Evolutionary conservation across 2,329 filamentous ascomycete species (phyloP).

Genomic region (Colletotrichum truncatum): DNA sequence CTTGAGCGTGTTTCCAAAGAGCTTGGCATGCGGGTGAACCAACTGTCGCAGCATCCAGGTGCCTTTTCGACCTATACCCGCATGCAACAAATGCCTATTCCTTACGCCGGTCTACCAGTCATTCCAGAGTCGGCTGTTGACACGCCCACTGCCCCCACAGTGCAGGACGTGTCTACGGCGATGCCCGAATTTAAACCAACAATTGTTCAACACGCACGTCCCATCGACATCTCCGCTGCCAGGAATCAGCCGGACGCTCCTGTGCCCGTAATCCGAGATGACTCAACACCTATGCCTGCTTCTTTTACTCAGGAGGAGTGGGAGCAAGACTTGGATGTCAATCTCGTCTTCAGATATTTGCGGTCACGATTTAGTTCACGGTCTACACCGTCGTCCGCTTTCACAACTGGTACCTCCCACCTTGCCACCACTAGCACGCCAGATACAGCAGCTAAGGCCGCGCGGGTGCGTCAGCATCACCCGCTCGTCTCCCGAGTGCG

Average conservation of each 20-base stretch:
- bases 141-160: conserved; percentile 30
- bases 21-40: conserved; percentile 83
- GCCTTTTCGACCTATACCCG: conserved; percentile 85
- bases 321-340: conserved; percentile 91
- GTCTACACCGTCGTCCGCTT: conserved; percentile 49
- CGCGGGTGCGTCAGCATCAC: conserved; percentile 88
- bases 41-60: conserved; percentile 80
- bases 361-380: conserved; percentile 75
- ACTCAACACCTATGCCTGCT: conserved; percentile 25
- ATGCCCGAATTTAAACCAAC: conserved; percentile 60
- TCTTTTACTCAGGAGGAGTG: conserved; percentile 81
- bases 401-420: conserved; percentile 55
- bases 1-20: conserved; percentile 88
- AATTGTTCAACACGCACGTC: conserved; percentile 46
- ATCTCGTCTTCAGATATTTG: conserved; percentile 90
- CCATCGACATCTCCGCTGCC: conserved; percentile 47
- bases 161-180: conserved; percentile 61
- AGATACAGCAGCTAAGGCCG: conserved; percentile 79
- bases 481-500: conserved; percentile 76
- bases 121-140: conserved; percentile 62
- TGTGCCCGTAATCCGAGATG: conserved; percentile 11
- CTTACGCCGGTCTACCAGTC: conserved; percentile 81
- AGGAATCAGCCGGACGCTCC: conserved; percentile 32
- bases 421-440: conserved; percentile 62
- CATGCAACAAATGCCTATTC: conserved; percentile 70